Base-by-base conservation (phyloP, 306 rosid species). In the Elaeagnus macrophylla region DNA sequence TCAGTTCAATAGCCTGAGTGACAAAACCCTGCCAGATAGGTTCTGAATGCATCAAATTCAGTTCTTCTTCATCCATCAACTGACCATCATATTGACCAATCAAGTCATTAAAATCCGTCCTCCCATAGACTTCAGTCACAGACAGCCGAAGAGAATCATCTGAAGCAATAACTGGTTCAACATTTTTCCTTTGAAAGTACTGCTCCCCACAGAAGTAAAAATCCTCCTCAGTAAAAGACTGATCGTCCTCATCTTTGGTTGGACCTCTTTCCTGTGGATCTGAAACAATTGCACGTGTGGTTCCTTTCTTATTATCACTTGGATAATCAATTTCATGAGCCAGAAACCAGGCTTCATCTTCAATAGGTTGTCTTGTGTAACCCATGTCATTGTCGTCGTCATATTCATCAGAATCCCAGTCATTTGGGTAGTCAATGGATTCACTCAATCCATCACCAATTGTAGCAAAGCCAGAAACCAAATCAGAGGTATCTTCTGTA, bases 271-370 rank as follows among this genome's bases (percentile, higher is more conserved):
- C 95, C 59, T 77, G 96, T 16, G 68, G 78, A 79, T 93, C 96
- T 39, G 87, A 94, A 62, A 77, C 87, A 64, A 83, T 87, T 64
- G 89, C 94, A 75, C 80, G 89, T 64, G 81, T 94, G 12, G 94
- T 80, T 42, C 89, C 96, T 69, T 93, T 93, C 62, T 93, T 96
- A 59, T 93, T 93, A 71, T 93, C 99, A 65, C 99, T 93, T 42
- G 96, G 99, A 76, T 93, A 93, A 74, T 93, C 99, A 47, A 93
- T 80, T 75, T 93, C 99, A 51, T 93, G 99, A n/a, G 95, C 99
- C 74, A 93, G 66, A 72, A 93, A 93, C 99, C 99, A 93, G 57
- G 96, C 75, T 80, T 93, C 99, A 35, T 93, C 99, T 83, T 93
- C 96, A 63, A 93, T 93, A 48, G 99, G 99, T 66, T 93, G 99